Evolutionary conservation across 2,329 filamentous ascomycete genomes (phyloP).

Genomic region (Zasmidium citrigriseum): DNA sequence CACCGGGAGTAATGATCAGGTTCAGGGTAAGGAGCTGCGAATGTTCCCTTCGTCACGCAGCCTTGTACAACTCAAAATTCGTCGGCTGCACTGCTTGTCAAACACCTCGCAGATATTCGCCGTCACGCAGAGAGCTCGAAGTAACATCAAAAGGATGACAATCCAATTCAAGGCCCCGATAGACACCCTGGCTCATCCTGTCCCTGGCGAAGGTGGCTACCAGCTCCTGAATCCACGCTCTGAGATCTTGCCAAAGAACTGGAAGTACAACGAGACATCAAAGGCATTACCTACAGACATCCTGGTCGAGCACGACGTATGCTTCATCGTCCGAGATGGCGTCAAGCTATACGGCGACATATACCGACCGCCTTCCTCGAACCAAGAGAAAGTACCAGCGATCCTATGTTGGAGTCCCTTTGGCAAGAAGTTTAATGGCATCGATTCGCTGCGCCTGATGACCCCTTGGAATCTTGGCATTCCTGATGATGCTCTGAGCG

Average conservation of each 20-base stretch:
- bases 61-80: no score
- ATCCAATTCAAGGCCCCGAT: no score
- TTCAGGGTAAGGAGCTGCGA: no score
- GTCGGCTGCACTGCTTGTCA: no score
- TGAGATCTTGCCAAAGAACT: slow-evolving; percentile 42
- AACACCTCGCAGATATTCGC: no score
- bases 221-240: slow-evolving; percentile 42
- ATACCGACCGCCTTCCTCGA: background rate
- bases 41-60: no score
- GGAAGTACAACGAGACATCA: slow-evolving; percentile 40
- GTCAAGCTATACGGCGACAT: background rate
- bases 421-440: slow-evolving; percentile 27
- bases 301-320: background rate
- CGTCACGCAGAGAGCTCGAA: no score
- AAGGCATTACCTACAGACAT: background rate
- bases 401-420: slow-evolving; percentile 33
- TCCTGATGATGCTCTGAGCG: slow-evolving; percentile 27
- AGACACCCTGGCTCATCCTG: no score
- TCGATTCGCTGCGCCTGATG: slow-evolving; percentile 48
- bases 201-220: slow-evolving; percentile 44
- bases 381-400: background rate
- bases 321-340: background rate
- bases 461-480: slow-evolving; percentile 45
- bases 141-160: no score
- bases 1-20: no score